Percentiles rank a stretch among this genome's conserved stretches.
phyloP scores from a whole-genome alignment of 2,329 filamentous ascomycete species.

The Pseudogymnoascus pannorum region DNA sequence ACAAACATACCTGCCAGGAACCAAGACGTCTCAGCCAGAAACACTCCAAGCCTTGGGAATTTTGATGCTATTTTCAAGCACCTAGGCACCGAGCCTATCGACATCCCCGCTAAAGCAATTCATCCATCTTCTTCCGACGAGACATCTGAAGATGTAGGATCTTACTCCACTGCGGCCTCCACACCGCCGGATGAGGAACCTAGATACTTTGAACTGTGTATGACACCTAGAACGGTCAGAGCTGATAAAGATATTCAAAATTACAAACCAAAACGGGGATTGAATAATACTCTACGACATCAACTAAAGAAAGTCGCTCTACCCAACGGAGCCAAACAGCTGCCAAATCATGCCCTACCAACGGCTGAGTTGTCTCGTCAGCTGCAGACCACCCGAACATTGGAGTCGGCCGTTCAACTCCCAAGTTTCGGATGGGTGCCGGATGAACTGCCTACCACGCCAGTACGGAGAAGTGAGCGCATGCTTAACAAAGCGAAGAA shows the following conservation, averaged over 20 bases:
- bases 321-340: neutral
- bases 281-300: neutral
- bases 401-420: neutral
- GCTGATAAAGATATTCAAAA: neutral
- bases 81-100: neutral
- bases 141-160: constrained; percentile 1
- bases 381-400: neutral
- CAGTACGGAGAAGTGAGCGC: neutral
- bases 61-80: constrained; percentile 9
- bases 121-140: neutral
- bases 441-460: neutral
- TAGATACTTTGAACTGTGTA: neutral
- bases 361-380: neutral
- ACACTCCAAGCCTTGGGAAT: constrained; percentile 1
- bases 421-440: neutral
- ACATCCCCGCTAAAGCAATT: neutral
- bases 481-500: neutral
- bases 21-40: neutral
- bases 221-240: neutral
- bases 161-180: neutral
- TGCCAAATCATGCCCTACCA: neutral
- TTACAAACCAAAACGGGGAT: neutral
- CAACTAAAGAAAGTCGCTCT: neutral
- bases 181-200: constrained; percentile 1
- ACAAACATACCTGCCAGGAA: neutral